Evolutionary conservation across 805 yeast species (phyloP), one percentile per base, ranked within the genome.

Genomic region (Ogataea ganodermae): DNA sequence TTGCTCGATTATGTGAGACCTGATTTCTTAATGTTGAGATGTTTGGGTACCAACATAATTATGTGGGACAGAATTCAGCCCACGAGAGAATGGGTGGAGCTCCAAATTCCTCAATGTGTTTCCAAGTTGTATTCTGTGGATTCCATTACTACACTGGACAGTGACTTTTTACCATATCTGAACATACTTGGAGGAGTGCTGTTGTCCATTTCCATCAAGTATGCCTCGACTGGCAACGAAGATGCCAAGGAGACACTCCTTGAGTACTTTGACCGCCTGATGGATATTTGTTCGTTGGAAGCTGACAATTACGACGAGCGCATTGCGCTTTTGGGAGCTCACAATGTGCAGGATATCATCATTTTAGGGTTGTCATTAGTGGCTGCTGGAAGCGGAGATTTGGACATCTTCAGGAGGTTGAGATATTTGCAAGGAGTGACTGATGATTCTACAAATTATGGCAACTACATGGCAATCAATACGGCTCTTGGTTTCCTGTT

Each of bases 331-430:
- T 66, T 72, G 35, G 76, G 87, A 8, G 76, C 85, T 1, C 67
- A 73, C 17, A 76, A 75, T 27, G 70, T 83, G 26, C 80, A 83
- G 40, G 81, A 81, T 52, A 69, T 84, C 1, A 55, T 89, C 12
- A 75, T 84, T 1, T 63, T 92, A 4, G 77, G 94, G 7, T 64
- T 79, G 6, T 78, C 97, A 0, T 72, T 89, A 22, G 75, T 90
- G 0, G 86, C 89, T 87, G 91, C 96, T 1, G 96, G 97, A 1
- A 80, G 90, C 13, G 98, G 99, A 1, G 97, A 94, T 62, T 66
- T 91, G 45, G 86, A 81, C 36, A 79, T 83, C 0, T 78, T 94
- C 54, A 75, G 91, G 56, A 74, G 97, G 44, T 70, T 89, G 35
- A 74, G 96, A 49, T 75, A 77, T 21, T 67, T 89, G 26, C 90